These are phyloP conservation scores for Isoetes taiwanensis DNA, from an alignment of 75 land plant genomes.

Conservation along the genomic window DNA sequence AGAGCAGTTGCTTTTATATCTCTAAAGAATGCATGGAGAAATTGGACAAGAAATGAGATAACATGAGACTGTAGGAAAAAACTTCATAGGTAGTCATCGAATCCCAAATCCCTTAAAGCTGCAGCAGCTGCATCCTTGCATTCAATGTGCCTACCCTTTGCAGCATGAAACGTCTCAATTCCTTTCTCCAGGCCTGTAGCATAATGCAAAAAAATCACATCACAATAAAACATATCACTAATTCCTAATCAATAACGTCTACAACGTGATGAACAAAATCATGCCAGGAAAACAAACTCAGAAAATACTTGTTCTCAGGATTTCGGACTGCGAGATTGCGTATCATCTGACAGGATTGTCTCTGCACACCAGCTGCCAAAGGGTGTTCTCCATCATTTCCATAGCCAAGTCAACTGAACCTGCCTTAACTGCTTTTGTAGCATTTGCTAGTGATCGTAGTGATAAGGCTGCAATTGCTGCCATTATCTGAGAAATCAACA, in stretches of 20 bases:
- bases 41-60: no score
- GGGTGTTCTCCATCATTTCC: constrained; percentile 66
- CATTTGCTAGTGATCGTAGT: constrained; percentile 68
- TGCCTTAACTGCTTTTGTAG: constrained; percentile 67
- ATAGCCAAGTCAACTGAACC: constrained; percentile 71
- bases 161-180: constrained; percentile 57
- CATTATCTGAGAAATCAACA: no score
- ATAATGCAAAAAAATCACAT: no score
- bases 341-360: constrained; percentile 73
- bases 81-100: constrained; percentile 55
- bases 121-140: constrained; percentile 77
- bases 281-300: no score
- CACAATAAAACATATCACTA: no score
- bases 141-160: constrained; percentile 55
- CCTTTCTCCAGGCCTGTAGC: constrained; percentile 70
- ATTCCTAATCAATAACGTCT: no score
- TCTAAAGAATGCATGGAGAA: no score
- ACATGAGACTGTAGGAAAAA: no score
- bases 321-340: constrained; percentile 82
- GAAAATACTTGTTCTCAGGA: constrained; percentile 88
- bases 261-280: no score
- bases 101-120: constrained; percentile 79
- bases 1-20: no score
- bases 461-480: constrained; percentile 44
- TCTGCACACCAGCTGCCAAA: constrained; percentile 47